phyloP scores from a whole-genome alignment of 1,284 basidiomycete species.

The Vanrija sp. region DNA sequence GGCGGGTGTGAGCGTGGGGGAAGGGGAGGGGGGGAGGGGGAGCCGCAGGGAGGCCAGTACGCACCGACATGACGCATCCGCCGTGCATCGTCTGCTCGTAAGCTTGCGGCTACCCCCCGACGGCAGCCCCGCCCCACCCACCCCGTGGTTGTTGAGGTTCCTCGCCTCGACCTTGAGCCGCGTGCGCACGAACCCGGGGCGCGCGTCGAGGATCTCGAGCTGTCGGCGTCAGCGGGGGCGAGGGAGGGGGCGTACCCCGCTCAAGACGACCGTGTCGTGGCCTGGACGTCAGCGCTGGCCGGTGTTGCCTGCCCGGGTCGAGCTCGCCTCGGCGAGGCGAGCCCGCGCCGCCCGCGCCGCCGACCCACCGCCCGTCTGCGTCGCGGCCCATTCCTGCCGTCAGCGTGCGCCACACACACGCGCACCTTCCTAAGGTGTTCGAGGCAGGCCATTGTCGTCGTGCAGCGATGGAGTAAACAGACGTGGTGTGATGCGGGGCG shows the following conservation, averaged over 20 bases:
- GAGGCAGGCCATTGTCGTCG: conserved; percentile 11
- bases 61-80: conserved; percentile 12
- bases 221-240: not conserved
- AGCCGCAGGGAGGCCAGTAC: not conserved
- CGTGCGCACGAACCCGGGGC: conserved; percentile 7
- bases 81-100: conserved; percentile 7
- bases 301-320: too few relatives aligned
- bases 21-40: not conserved
- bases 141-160: conserved; percentile 11
- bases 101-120: too few relatives aligned
- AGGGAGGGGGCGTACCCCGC: not conserved
- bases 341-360: too few relatives aligned
- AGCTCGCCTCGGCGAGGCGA: too few relatives aligned
- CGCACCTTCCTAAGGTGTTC: conserved; percentile 12
- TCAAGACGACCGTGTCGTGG: conserved; percentile 8
- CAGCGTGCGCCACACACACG: not conserved
- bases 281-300: not conserved
- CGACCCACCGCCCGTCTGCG: not conserved
- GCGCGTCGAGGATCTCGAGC: conserved; percentile 15
- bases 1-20: not conserved
- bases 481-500: too few relatives aligned
- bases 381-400: not conserved
- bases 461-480: too few relatives aligned
- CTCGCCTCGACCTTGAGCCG: conserved; percentile 3
- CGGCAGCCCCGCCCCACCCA: not conserved